Evolutionary conservation across 768 basidiomycete genomes (phyloP).

Genomic region (Mycena metata): DNA sequence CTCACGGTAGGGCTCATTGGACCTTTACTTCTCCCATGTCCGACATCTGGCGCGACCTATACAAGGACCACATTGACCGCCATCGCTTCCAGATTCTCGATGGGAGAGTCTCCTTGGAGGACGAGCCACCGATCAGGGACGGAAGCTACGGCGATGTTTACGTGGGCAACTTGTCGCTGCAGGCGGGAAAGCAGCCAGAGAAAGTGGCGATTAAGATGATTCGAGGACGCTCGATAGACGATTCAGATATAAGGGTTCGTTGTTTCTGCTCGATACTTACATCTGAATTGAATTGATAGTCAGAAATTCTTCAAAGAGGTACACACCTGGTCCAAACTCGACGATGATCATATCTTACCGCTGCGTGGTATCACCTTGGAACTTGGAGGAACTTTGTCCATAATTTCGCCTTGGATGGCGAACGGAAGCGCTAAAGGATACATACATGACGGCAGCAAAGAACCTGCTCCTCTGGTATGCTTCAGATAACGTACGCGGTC

Average conservation of each 20-base stretch:
- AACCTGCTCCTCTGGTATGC: constrained; percentile 10
- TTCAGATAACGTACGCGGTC: neutral
- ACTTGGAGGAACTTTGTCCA: neutral
- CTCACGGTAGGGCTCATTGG: no score
- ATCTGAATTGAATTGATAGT: neutral
- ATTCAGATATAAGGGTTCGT: constrained; percentile 14
- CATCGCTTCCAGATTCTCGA: no score
- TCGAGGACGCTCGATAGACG: constrained; percentile 7
- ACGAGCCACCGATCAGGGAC: no score
- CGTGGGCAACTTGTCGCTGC: no score
- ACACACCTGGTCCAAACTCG: constrained; percentile 17
- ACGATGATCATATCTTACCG: constrained; percentile 10
- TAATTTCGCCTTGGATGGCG: constrained; percentile 18
- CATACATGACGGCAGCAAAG: neutral
- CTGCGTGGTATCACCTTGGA: constrained; percentile 9
- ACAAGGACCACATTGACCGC: no score
- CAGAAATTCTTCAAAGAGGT: constrained; percentile 16
- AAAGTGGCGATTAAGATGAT: constrained; percentile 12
- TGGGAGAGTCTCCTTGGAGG: no score
- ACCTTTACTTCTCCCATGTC: no score
- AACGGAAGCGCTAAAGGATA: constrained; percentile 9
- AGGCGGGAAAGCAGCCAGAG: neutral
- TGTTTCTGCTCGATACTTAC: neutral
- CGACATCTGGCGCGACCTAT: no score
- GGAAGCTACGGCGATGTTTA: no score